Conservation (phyloP, 257 asterid genomes). For the Verbena officinalis region DNA sequence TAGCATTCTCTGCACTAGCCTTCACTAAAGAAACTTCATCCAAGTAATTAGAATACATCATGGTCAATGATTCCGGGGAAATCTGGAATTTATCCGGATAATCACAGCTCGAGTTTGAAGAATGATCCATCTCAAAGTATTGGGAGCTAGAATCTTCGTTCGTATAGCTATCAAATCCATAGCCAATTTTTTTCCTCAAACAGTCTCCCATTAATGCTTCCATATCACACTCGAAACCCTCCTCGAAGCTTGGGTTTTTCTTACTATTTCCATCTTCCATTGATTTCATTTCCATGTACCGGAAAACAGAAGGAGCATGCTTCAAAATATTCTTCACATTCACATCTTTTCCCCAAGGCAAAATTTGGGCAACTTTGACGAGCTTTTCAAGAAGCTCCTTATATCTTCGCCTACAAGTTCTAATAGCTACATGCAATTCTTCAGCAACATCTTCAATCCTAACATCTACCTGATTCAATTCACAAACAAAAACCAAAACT, state of each 20-base stretch:
- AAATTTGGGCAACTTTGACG: conserved; percentile 61
- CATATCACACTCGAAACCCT: conserved; percentile 43
- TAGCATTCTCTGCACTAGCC: conserved; percentile 29
- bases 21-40: conserved; percentile 48
- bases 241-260: conserved; percentile 35
- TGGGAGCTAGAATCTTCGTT: conserved; percentile 37
- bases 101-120: conserved; percentile 25
- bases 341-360: conserved; percentile 92
- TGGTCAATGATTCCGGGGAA: conserved; percentile 62
- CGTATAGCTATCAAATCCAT: conserved; percentile 28
- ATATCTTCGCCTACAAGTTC: conserved; percentile 68
- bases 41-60: conserved; percentile 57
- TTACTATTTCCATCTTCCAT: conserved; percentile 33
- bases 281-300: conserved; percentile 83
- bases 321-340: conserved; percentile 62
- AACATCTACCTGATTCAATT: conserved; percentile 52
- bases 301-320: conserved; percentile 76
- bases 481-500: conserved; percentile 65
- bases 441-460: conserved; percentile 61
- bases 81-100: conserved; percentile 45
- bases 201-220: conserved; percentile 58
- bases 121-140: conserved; percentile 47
- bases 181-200: conserved; percentile 37
- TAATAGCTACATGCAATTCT: conserved; percentile 51
- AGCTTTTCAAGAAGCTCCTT: conserved; percentile 73